Base-by-base conservation (phyloP, 768 basidiomycete species). In the Leucocoprinus sp. region DNA sequence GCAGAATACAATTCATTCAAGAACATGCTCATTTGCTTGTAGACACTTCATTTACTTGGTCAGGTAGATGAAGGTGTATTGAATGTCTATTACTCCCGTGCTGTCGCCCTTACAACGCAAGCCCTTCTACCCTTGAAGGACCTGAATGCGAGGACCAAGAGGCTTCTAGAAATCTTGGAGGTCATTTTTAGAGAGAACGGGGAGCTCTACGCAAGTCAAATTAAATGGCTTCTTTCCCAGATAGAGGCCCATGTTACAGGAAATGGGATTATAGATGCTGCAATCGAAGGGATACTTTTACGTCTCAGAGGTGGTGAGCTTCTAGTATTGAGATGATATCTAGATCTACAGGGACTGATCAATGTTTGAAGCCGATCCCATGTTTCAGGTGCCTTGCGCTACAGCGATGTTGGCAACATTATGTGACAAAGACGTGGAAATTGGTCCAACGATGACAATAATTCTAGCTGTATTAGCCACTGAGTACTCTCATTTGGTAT, bases 41-140 rank as follows among this genome's bases (percentile, higher is more conserved):
- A 91, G 88, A 83, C 81, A 0, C 60, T 87, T 27, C 64, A 63
- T 19, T 62, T 86, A 9, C 63, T 91, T 21, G 58, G 68, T 36
- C 63, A 66, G 28, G 72, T 88, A 15, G 85, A 91, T 57, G 54
- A 64, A 5, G 57, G 53, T 28, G 81, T 88, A 45, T 64, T 86
- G 22, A 69, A 72, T 37, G 62, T 74, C 11, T 76, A 80, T 60
- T 76, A 76, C 53, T 53, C 65, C 19, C 68, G 71, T 54, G 59
- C 46, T 4, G 22, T 48, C 34, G 41, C 46, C 11, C 33, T 29
- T 18, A 27, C 24, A 28, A 41, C 46, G 5, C 39, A 26, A 8
- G 15, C 21, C 5, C 17, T 40, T 19, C 28, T 42, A 28, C 40
- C 46, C 1, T 29, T 48, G 27, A 57, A 55, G 17, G 69, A 68